A percentile compares a stretch with the other conserved stretches of the same genome.
phyloP scores from a whole-genome alignment of 345 rosid genomes.

The Syzygium aqueum region DNA sequence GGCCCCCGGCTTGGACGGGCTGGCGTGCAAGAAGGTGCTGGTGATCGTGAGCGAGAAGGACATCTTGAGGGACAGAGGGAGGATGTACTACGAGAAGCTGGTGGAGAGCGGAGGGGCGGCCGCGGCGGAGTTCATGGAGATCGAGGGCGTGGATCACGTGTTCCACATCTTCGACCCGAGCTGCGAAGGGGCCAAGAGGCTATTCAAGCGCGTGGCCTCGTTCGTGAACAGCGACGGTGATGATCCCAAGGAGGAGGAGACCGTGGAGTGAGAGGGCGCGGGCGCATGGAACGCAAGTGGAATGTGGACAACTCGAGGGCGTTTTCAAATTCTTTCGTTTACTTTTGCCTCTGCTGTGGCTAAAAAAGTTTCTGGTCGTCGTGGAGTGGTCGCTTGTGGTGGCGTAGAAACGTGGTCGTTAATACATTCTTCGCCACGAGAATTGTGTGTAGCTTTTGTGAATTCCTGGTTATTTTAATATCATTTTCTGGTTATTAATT shows the following conservation, averaged over 20 bases:
- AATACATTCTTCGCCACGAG: not conserved
- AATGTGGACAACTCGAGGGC: not conserved
- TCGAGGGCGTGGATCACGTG: slow-evolving; percentile 57
- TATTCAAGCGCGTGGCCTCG: slow-evolving; percentile 36
- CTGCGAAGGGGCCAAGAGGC: slow-evolving; percentile 31
- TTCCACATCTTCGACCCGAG: slow-evolving; percentile 54
- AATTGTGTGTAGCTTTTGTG: not conserved
- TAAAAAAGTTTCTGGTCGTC: not conserved
- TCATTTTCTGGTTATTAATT: not conserved
- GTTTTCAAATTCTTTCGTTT: not conserved
- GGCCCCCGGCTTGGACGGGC: slow-evolving; percentile 24
- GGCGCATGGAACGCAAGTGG: not conserved
- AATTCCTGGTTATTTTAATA: not conserved
- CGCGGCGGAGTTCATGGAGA: slow-evolving; percentile 40
- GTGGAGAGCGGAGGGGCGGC: slow-evolving; percentile 45
- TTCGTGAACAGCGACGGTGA: slow-evolving; percentile 11
- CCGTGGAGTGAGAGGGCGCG: not conserved
- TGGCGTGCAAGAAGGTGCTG: slow-evolving; percentile 45
- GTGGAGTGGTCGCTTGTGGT: not conserved
- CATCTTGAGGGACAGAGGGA: slow-evolving; percentile 50
- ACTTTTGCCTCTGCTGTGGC: not conserved
- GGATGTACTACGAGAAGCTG: slow-evolving; percentile 38
- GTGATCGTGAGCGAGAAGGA: slow-evolving; percentile 58
- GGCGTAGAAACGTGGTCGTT: not conserved
- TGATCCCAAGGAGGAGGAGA: not conserved